Conservation (phyloP, 202 grass and related monocot genomes). For the Setaria italica region DNA sequence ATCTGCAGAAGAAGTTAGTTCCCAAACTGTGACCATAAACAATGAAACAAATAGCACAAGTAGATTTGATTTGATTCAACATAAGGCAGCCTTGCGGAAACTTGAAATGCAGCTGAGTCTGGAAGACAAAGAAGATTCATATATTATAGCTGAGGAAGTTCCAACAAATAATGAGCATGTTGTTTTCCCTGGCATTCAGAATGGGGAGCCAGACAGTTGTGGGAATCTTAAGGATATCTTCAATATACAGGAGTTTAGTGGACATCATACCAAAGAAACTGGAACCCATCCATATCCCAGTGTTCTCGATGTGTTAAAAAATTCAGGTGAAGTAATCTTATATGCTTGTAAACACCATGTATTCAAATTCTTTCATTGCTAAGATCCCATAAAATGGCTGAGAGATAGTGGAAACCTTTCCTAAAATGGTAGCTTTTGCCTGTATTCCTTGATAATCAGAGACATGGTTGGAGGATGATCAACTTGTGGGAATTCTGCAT, state of each 20-base stretch:
- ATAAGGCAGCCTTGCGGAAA: slow-evolving; percentile 46
- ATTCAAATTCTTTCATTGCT: slow-evolving; percentile 31
- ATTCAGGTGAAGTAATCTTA: slow-evolving; percentile 60
- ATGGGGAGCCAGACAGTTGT: slow-evolving; percentile 36
- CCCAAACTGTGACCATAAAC: slow-evolving; percentile 48
- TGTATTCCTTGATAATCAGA: slow-evolving; percentile 50
- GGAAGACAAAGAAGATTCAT: slow-evolving; percentile 49
- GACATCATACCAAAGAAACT: slow-evolving; percentile 40
- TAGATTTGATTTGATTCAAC: slow-evolving; percentile 55
- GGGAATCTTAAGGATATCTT: slow-evolving; percentile 48
- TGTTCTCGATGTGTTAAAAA: slow-evolving; percentile 68
- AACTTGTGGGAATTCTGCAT: slow-evolving; percentile 56
- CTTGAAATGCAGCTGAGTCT: slow-evolving; percentile 60
- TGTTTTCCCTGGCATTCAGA: slow-evolving; percentile 38
- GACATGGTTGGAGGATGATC: slow-evolving; percentile 67
- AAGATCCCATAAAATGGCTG: background rate
- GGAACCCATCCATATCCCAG: slow-evolving; percentile 33
- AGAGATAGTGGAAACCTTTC: slow-evolving; percentile 22
- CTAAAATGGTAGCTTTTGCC: slow-evolving; percentile 13
- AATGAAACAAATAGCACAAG: slow-evolving; percentile 39
- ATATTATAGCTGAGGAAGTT: slow-evolving; percentile 18
- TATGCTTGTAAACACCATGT: background rate
- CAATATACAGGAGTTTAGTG: slow-evolving; percentile 36
- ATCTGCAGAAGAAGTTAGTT: slow-evolving; percentile 85
- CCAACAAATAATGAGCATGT: slow-evolving; percentile 37